Base-by-base conservation (phyloP, 2,329 filamentous ascomycete genomes). In the Emergomyces pasteurianus region DNA sequence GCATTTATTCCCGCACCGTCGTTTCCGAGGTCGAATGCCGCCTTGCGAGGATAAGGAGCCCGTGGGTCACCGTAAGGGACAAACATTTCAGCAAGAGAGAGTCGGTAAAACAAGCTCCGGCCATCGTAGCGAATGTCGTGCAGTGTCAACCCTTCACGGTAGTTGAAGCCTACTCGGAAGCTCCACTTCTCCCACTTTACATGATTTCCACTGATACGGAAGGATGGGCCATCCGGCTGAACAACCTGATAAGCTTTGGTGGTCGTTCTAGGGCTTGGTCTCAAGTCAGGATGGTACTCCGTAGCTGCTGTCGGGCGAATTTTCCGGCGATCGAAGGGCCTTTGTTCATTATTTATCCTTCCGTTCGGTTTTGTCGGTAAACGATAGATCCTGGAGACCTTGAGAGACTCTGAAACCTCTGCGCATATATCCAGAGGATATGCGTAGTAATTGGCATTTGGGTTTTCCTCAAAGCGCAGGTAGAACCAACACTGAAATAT, bases 1-100 rank as follows among this genome's bases (percentile, higher is more conserved):
- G 85, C 83, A 55, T 80, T 83, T 56, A 83, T 80, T 1, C 87
- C 87, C 28, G 84, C 82, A 5, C 86, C 86, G 10, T 81, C 84
- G 62, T 89, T 86, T 8, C 87, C 87, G 62, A 89, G 82, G 66
- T 89, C 86, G 66, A 90, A 89, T 0, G 86, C 86, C 59, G 86
- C 83, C 70, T 90, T 89, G 49, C 86, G 80, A 58, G 86, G 84
- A 69, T 83, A 88, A 0, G 86, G 86, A 0, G 79, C 74, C 1
- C 86, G 80, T 0, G 83, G 83, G 66, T 89, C 86, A 2, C 78
- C 85, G 65, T 89, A 89, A 0, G 85, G 85, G 0, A 88, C 84
- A 1, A 82, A 82, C 82, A 90, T 87, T 70, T 90, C 87, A 63
- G 82, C 83, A 61, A 87, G 79, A 63, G 82, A 83, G 36, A 90